Base-by-base conservation (phyloP, 768 basidiomycete species). In the Hebeloma cylindrosporum region DNA sequence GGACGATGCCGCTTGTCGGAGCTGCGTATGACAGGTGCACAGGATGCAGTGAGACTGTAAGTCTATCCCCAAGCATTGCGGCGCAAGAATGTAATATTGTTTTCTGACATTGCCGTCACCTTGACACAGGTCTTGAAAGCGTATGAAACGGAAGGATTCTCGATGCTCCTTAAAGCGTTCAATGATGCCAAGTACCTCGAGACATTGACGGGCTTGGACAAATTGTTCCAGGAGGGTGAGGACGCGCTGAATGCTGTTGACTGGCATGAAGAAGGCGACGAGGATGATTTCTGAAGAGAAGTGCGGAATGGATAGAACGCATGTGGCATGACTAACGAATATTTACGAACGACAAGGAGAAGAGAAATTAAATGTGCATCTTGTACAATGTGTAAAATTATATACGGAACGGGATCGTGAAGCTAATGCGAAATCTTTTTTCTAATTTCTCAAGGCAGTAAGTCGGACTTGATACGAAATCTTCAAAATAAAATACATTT, bases 11-110 rank as follows among this genome's bases (percentile, higher is more conserved):
- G 20, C 82, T 99, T 47, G 81, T 85, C 0, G 96, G 95, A 0
- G 82, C 86, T 2, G 90, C 93, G 1, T 99, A 88, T 60, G 78
- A 84, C 42, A 71, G 75, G 43, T 99, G 95, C 62, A 95, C 93
- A 1, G 96, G 91, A 0, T 99, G 96, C 60, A 88, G 87, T 42
- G 82, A 88, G 52, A 74, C 73, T 16, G 91, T 92, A 47, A 51
- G 35, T 42, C 8, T 14, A 26, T 18, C 7, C 22, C 18, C 21
- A n/a, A n/a, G 32, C 11, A 22, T 28, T 45, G 35, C 22, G 13
- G 4, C 14, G 14, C 20, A 20, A 27, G n/a, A 3, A 14, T 23
- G 36, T 8, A 22, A 14, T 23, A 14, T 36, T 14, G 30, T 28
- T 42, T 16, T 11, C 11, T 26, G 14, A 40, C 45, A 17, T 18